Conservation (phyloP, 176 grass and related monocot species). For the Avena eriantha region DNA sequence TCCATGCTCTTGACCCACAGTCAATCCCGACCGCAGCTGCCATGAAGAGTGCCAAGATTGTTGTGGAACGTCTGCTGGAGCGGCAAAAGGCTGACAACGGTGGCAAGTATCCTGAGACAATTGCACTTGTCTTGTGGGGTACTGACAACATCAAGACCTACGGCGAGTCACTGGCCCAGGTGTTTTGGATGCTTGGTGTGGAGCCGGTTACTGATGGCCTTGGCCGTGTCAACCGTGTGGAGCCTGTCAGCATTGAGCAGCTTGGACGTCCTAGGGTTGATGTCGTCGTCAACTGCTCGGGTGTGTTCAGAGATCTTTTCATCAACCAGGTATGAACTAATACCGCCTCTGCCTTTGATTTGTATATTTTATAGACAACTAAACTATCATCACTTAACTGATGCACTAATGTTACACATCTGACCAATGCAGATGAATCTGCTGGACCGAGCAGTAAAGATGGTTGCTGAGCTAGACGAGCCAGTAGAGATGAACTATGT, state of each 20-base stretch:
- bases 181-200: conserved; percentile 96
- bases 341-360: not conserved
- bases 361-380: conserved; percentile 1
- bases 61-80: conserved; percentile 90
- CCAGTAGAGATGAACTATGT: conserved; percentile 91
- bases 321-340: conserved; percentile 87
- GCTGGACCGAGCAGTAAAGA: conserved; percentile 90
- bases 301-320: conserved; percentile 98
- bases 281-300: conserved; percentile 97
- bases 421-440: conserved; percentile 87
- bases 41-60: conserved; percentile 92
- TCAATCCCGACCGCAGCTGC: conserved; percentile 87
- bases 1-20: conserved; percentile 97
- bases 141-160: conserved; percentile 99
- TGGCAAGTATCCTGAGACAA: conserved; percentile 84
- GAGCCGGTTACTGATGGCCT: conserved; percentile 79
- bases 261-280: conserved; percentile 93
- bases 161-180: conserved; percentile 91
- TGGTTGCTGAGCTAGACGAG: conserved; percentile 96
- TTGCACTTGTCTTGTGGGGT: conserved; percentile 99
- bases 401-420: conserved; percentile 31
- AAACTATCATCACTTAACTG: conserved; percentile 18
- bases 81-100: conserved; percentile 92
- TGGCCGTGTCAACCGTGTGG: conserved; percentile 94
- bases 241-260: conserved; percentile 91